Base-by-base conservation (phyloP, 129 eudicot species). In the Pulicaria dysenterica region DNA sequence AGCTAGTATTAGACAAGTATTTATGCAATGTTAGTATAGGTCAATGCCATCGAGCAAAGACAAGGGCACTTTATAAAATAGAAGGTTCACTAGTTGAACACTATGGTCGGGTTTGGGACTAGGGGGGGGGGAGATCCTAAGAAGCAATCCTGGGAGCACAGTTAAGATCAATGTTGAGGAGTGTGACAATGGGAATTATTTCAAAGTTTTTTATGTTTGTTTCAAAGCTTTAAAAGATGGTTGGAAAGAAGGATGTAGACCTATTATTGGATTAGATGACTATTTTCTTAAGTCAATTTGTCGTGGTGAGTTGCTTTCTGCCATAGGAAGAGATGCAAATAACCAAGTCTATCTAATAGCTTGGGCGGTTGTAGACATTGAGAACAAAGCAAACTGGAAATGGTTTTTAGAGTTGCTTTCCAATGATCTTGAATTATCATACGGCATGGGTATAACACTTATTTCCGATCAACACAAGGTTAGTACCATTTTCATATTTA, bases 261-360 rank as follows among this genome's bases (percentile, higher is more conserved):
- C 13, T 3, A 12, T 73, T 4, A 45, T 60, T n/a, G 65, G 69
- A 7, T 5, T 73, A 11, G 78, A 47, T 61, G 78, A 48, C 0
- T 73, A 72, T 13, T 74, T 50, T n/a, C 14, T 74, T 0, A 63
- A 74, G 12, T 12, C 44, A 1, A 9, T 36, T 0, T 64, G 56
- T 4, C 41, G 54, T 5, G 72, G 72, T 0, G 5, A 19, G 16
- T 36, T 74, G 8, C 6, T 63, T 1, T 8, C n/a, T 62, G 72
- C 64, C 3, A n/a, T 74, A 12, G 64, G 79, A 9, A 74, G 54
- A 51, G 79, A 74, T 48, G 70, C 41, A 3, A 74, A 74, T 19
- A 50, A 74, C 11, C 45, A 74, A 49, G 49, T 74, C 53, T 74
- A 4, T 38, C 45, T 40, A 7, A 15, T 74, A 9, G 72, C 64